These are phyloP conservation scores for Exobasidium rhododendri DNA, from an alignment of 1,284 basidiomycete genomes.

Conservation along the genomic window DNA sequence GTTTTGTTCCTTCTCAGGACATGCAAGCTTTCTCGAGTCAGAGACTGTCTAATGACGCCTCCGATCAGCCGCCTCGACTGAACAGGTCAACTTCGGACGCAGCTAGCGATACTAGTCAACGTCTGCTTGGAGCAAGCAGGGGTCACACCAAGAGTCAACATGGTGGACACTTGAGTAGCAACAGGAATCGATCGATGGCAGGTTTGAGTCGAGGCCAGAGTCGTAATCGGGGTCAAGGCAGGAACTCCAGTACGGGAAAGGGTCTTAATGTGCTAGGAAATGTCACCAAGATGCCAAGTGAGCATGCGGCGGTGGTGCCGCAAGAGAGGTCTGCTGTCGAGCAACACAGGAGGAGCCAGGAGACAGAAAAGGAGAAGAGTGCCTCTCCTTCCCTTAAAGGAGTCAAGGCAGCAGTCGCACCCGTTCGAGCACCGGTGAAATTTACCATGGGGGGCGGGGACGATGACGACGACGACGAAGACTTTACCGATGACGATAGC, in stretches of 20 bases:
- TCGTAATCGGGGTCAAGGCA: not conserved
- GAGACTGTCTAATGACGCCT: no score
- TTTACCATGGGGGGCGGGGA: conserved; percentile 51
- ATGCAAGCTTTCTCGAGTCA: no score
- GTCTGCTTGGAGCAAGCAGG: not conserved
- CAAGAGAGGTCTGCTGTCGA: not conserved
- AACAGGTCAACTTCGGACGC: not conserved
- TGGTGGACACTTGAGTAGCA: not conserved
- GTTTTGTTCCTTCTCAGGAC: not conserved
- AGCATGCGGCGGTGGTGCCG: not conserved
- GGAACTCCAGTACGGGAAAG: not conserved
- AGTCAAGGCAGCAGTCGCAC: no score
- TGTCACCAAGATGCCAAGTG: not conserved
- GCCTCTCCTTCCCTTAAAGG: not conserved
- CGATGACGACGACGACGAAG: conserved; percentile 41
- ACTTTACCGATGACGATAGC: conserved; percentile 11
- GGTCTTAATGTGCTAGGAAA: not conserved
- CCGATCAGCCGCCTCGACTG: no score
- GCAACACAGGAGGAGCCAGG: not conserved
- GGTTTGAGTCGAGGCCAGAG: not conserved
- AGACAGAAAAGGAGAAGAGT: not conserved
- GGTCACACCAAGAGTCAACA: not conserved
- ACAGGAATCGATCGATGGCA: not conserved
- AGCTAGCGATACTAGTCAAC: not conserved
- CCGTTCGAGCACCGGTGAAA: conserved; percentile 23